Evolutionary conservation across 2,329 filamentous ascomycete genomes (phyloP), one percentile per base, ranked within the genome.

Genomic region (Emydomyces testavorans): DNA sequence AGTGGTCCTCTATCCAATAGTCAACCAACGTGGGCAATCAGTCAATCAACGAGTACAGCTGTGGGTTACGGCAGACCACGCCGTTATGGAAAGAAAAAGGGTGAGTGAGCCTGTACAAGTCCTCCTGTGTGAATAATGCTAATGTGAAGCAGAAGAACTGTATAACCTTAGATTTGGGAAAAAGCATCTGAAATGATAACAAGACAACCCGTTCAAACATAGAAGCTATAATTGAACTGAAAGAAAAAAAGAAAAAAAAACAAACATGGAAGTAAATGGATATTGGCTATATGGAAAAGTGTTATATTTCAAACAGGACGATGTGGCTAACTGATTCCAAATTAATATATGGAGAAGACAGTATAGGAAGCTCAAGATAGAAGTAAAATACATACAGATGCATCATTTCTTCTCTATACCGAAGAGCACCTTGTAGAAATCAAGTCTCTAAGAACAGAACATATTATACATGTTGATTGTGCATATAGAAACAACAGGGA

Each of bases 21-120:
- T 26, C 47, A 35, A 23, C 35, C 29, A 6, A 48, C 39, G n/a
- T 48, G 48, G 48, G 44, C 50, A 3, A 32, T 52, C 5, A 43
- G 38, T n/a, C 37, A 45, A 24, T 50, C 50, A 21, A 42, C 48
- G 3, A 48, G 55, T 26, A 34, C 50, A 15, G 49, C 56, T 15
- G 42, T 43, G 46, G 50, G 49, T 51, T 48, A 47, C 10, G 42
- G 29, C 16, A 37, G 46, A 21, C 46, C 46, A 13, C 46, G 50
- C 20, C 38, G 46, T 11, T 48, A 48, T 48, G 38, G 63, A 16
- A 58, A 51, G 34, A 58, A 57, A 43, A 52, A 47, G 58, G 59
- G 63, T 64, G 57, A 50, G 54, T n/a, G n/a, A n/a, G n/a, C n/a
- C 8, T 21, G 21, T 6, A n/a, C 1, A 11, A 20, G 8, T 16